Percentiles rank a stretch among this genome's conserved stretches.
phyloP scores from a whole-genome alignment of 768 basidiomycete genomes.

The Kwoniella sp. region DNA sequence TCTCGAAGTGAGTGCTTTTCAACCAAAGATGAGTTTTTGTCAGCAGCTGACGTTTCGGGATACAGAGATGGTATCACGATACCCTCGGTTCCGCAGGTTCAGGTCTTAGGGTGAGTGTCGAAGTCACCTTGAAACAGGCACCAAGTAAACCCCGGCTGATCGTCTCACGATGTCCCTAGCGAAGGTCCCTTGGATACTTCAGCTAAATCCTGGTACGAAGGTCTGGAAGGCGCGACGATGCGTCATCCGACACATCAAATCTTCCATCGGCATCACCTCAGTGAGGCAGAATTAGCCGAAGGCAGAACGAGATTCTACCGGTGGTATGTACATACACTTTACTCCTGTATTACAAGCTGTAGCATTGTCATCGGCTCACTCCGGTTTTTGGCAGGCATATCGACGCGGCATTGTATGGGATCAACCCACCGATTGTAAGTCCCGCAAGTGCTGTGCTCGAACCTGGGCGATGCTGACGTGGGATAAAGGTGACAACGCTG shows the following conservation, averaged over 20 bases:
- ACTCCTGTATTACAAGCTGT: no score
- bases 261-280: conserved; percentile 15
- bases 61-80: conserved; percentile 15
- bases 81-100: conserved; percentile 18
- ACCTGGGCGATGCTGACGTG: no score
- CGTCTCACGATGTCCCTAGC: not conserved
- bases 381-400: conserved; percentile 21
- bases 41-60: not conserved
- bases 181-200: conserved; percentile 11
- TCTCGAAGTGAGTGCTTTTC: conserved; percentile 8
- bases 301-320: conserved; percentile 19
- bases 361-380: no score
- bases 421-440: conserved; percentile 6
- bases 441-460: no score
- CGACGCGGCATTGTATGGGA: conserved; percentile 17
- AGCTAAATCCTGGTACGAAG: not conserved
- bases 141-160: conserved; percentile 6
- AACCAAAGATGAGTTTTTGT: not conserved
- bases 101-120: conserved; percentile 12
- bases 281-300: not conserved
- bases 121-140: not conserved
- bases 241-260: conserved; percentile 11
- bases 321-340: not conserved
- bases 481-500: conserved; percentile 10
- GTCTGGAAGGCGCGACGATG: conserved; percentile 3